Base-by-base conservation (phyloP, 306 rosid species). In the Trifolium dubium region DNA sequence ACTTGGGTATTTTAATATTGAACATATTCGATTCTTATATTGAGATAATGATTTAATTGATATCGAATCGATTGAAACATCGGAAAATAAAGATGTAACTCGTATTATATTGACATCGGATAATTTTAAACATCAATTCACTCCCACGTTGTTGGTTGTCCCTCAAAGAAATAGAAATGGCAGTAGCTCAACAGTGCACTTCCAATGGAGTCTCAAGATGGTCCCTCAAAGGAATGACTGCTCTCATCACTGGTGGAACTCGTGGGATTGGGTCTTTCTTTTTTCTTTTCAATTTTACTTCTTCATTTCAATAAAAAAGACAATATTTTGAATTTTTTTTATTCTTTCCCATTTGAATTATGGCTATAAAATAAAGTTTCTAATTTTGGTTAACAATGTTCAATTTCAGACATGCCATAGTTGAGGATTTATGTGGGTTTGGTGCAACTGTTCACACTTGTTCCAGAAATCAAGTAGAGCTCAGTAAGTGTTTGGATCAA, bases 181-280 rank as follows among this genome's bases (percentile, higher is more conserved):
- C 64, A 35, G 59, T 0, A 11, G 69, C 8, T 30, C 43, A 31
- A 18, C 61, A 64, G 40, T 67, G 67, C 77, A 64, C 8, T 51
- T 6, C 13, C 55, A 44, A 47, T 17, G 29, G 31, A 76, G 23
- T 46, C 10, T 50, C 85, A 6, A 79, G 88, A 76, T 89, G 98
- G 98, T 88, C 92, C 8, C 96, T 92, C 77, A 53, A 76, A 2
- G 96, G 92, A 72, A 77, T 9, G 83, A 82, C 83, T 3, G 96
- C 96, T 46, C 92, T 89, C 12, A 92, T 92, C 78, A 92, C 96
- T 46, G 98, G 98, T 14, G 92, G 96, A 76, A 89, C 98, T 75
- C 93, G 98, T 12, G 96, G 96, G 30, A 89, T 92, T 31, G 97
- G 97, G 97, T 92, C 65, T 44, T 4, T 59, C 51, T 65, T 17